Base-by-base conservation (phyloP, 345 rosid genomes). In the Aquilaria sinensis region DNA sequence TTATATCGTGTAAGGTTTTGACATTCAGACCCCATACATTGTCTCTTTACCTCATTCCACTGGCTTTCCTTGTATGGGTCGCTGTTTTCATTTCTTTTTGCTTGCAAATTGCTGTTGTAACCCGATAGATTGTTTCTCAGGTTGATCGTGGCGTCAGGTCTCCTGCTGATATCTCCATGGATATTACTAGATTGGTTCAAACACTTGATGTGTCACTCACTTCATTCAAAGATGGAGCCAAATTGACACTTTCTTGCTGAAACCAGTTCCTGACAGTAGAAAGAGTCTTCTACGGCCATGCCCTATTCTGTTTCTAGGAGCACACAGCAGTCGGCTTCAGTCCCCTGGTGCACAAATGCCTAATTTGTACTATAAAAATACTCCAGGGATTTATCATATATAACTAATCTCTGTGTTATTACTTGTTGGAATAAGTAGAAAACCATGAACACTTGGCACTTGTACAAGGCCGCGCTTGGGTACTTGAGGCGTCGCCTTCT, bases 91-190 rank as follows among this genome's bases (percentile, higher is more conserved):
- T 10, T 10, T n/a, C 7, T 13, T 12, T 23, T 8, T 47, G 53
- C 10, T 29, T 5, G n/a, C 43, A 37, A 37, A 37, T 16, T 3
- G 61, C 16, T 48, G 64, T 37, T 2, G 43, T 31, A 61, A 61
- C 55, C 51, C 11, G 14, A 30, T 11, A 46, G 30, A 31, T 71
- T 53, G 58, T 66, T 61, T 73, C 70, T 49, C 75, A 85, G 96
- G 81, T 85, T 67, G 86, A 89, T 62, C 87, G 92, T 2, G 95
- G 96, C 3, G 83, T 89, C 23, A 57, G 32, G 53, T 89, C 96
- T 49, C 98, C 98, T 13, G 80, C 95, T 54, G 98, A 89, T 67
- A 92, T 89, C 69, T 87, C 96, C 14, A 89, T 92, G 96, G 91
- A 89, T 65, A 78, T 85, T 61, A 77, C 82, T 15, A 89, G 81